Conservation (phyloP, 2,329 filamentous ascomycete species). For the Mycosphaerella sp. region DNA sequence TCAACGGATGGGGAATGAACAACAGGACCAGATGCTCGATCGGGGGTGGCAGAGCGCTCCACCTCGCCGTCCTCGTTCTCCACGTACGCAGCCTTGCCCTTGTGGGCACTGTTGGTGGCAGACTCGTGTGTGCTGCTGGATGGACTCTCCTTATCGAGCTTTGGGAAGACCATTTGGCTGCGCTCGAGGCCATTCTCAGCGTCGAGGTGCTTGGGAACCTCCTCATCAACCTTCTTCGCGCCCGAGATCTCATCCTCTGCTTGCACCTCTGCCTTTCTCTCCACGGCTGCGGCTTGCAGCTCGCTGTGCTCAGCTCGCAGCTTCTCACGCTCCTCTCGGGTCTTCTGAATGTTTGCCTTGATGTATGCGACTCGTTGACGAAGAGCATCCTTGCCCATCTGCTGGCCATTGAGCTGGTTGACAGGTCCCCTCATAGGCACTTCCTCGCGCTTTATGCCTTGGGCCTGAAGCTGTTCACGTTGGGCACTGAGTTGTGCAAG, state of each 20-base stretch:
- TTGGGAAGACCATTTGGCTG: slow-evolving; percentile 93
- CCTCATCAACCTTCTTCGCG: slow-evolving; percentile 29
- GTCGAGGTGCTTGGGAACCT: slow-evolving; percentile 34
- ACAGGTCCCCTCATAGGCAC: slow-evolving; percentile 9
- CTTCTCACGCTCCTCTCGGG: slow-evolving; percentile 29
- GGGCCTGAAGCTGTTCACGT: slow-evolving; percentile 19
- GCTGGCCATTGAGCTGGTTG: slow-evolving; percentile 4
- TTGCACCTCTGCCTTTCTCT: slow-evolving; percentile 30
- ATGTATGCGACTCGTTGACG: slow-evolving; percentile 30
- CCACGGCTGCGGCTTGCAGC: slow-evolving; percentile 27
- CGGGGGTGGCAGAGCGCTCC: slow-evolving; percentile 33
- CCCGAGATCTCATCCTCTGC: slow-evolving; percentile 24
- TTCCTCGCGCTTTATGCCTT: slow-evolving; percentile 15
- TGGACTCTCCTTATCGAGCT: slow-evolving; percentile 89
- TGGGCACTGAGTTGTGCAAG: slow-evolving; percentile 22
- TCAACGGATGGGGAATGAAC: slow-evolving; percentile 29
- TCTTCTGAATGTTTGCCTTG: slow-evolving; percentile 31
- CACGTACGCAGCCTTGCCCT: slow-evolving; percentile 47
- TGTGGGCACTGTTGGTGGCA: slow-evolving; percentile 30
- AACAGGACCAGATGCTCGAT: slow-evolving; percentile 10
- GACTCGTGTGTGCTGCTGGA: slow-evolving; percentile 68
- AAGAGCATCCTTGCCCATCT: slow-evolving; percentile 21
- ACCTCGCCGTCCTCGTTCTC: slow-evolving; percentile 55
- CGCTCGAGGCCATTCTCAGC: slow-evolving; percentile 26
- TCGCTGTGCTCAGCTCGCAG: slow-evolving; percentile 20